A percentile compares a stretch with the other conserved stretches of the same genome.
phyloP scores from a whole-genome alignment of 768 basidiomycete genomes.

The Mycena capillaripes region DNA sequence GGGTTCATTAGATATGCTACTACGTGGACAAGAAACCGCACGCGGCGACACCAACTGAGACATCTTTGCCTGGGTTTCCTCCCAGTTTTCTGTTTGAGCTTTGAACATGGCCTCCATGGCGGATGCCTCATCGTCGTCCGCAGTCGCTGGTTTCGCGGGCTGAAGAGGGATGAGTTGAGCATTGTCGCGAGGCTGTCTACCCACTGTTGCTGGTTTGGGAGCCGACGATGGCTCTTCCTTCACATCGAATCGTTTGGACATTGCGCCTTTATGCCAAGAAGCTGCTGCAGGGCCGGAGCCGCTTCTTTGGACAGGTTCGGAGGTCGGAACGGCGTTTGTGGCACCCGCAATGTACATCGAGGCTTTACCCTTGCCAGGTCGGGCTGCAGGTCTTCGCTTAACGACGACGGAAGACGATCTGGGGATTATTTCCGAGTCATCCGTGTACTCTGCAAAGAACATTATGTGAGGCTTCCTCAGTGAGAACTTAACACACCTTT shows the following conservation, averaged over 20 bases:
- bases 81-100: constrained; percentile 95
- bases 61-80: constrained; percentile 99
- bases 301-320: constrained; percentile 61
- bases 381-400: constrained; percentile 86
- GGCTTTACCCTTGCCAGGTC: constrained; percentile 88
- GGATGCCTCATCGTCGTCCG: constrained; percentile 88
- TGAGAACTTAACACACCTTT: constrained; percentile 76
- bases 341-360: constrained; percentile 77
- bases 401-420: constrained; percentile 95
- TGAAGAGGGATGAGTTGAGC: constrained; percentile 34
- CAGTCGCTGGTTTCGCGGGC: constrained; percentile 59
- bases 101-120: constrained; percentile 99
- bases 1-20: constrained; percentile 85
- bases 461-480: not conserved
- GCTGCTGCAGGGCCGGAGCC: constrained; percentile 48
- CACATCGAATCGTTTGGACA: constrained; percentile 92
- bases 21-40: constrained; percentile 71
- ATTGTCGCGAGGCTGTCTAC: not conserved
- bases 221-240: constrained; percentile 71
- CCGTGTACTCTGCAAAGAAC: constrained; percentile 79
- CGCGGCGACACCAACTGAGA: constrained; percentile 91
- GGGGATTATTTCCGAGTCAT: constrained; percentile 93
- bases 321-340: constrained; percentile 58
- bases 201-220: constrained; percentile 50
- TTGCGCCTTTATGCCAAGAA: constrained; percentile 79